Base-by-base conservation (phyloP, 2,329 filamentous ascomycete species). In the Diaporthe sp. region DNA sequence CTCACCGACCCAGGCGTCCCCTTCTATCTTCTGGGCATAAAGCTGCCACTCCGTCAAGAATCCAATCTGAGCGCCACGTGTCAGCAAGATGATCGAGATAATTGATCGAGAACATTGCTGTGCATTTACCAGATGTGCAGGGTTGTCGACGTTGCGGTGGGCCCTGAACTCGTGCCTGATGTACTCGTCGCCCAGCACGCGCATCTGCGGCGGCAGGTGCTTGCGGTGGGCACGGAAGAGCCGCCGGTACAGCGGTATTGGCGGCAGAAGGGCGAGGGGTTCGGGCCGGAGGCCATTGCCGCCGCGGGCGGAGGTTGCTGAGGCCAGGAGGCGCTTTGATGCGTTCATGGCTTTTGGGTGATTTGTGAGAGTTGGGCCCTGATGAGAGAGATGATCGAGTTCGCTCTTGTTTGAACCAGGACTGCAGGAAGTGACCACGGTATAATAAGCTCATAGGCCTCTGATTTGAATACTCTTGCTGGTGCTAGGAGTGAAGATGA, bases 41-140 rank as follows among this genome's bases (percentile, higher is more conserved):
- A 95, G 86, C 84, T 99, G 97, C 96, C 96, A 99, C 84, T 98
- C 96, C 0, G 94, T 96, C 79, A 99, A 88, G 84, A 99, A 99
- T 2, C 96, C 97, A 80, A 98, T 95, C 95, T 98, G 79, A 19
- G 70, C 19, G 4, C 2, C 8, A 13, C 17, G 4, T 46, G 53
- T 73, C 58, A 61, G 49, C 25, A 15, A 31, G 22, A 6, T 17
- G 8, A 3, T 53, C 28, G 10, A 37, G 42, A 13, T 53, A 25
- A 10, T 22, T 22, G 22, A 31, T 10, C 2, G 42, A 34, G 28
- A 25, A 4, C 3, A 19, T 7, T 4, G 49, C 19, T 42, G 22
- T 42, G 28, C 10, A 39, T 31, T 25, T 88, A 97, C 95, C 85
- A 99, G 91, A 82, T 98, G 96, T 37, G 95, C 91, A 0, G 97